These are phyloP conservation scores for Amaranthus cruentus DNA, from an alignment of 148 eudicot species.

Conservation along the genomic window DNA sequence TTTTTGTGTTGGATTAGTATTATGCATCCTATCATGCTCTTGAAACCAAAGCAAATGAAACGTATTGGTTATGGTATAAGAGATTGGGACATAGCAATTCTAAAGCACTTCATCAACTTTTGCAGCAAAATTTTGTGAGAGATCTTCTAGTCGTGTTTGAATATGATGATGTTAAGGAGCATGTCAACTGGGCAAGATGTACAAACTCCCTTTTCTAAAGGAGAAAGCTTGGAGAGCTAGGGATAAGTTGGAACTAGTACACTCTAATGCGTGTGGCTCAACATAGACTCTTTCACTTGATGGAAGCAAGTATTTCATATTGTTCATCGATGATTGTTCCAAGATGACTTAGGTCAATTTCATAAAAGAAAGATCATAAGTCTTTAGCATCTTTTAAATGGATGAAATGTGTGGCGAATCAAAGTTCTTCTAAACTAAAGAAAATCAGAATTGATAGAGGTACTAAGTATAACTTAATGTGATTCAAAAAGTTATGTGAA, in stretches of 20 bases:
- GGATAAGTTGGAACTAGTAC: slow-evolving; percentile 1
- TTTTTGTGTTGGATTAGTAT: no score
- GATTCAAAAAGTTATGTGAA: slow-evolving; percentile 19
- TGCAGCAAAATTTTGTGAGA: no score
- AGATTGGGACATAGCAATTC: no score
- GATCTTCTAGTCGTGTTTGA: no score
- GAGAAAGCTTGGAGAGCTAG: slow-evolving; percentile 8
- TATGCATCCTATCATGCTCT: no score
- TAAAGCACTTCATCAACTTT: no score
- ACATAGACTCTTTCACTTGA: background rate
- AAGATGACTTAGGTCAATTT: slow-evolving; percentile 23
- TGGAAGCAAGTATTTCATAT: slow-evolving; percentile 12
- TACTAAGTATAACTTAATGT: background rate
- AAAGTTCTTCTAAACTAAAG: slow-evolving; percentile 6
- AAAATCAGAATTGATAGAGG: slow-evolving; percentile 11
- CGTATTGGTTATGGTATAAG: no score
- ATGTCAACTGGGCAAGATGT: no score
- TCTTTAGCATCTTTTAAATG: slow-evolving; percentile 4
- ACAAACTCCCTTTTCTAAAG: background rate
- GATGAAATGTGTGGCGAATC: slow-evolving; percentile 5
- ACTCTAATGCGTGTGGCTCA: slow-evolving; percentile 8
- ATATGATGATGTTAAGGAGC: no score
- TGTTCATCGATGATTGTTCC: slow-evolving; percentile 20
- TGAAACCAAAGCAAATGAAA: no score
- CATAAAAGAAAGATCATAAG: slow-evolving; percentile 11